Percentiles rank a stretch among this genome's conserved stretches.
These are phyloP conservation scores for Platanthera zijinensis DNA, from an alignment of 106 monocot genomes.

Conservation along the genomic window DNA sequence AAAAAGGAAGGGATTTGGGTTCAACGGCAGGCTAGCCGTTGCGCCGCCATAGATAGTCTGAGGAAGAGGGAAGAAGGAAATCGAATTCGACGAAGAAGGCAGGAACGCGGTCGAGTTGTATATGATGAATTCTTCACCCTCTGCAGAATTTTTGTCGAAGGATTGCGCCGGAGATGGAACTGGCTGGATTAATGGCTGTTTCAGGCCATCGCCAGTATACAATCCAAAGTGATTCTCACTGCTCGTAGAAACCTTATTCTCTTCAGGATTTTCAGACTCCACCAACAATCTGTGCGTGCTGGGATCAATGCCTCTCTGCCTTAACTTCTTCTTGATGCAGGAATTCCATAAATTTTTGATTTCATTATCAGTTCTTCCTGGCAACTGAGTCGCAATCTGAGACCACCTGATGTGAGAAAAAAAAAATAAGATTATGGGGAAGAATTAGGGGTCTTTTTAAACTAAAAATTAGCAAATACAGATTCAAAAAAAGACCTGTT, in stretches of 20 bases:
- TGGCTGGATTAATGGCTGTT: neutral
- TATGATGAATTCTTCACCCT: neutral
- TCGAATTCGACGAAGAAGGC: neutral
- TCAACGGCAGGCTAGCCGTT: neutral
- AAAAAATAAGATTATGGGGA: neutral
- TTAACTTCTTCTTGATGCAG: conserved; percentile 46
- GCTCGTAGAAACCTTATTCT: neutral
- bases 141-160: neutral
- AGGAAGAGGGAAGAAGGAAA: conserved; percentile 12
- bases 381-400: conserved; percentile 38
- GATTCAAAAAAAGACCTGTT: conserved; percentile 42
- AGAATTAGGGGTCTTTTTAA: neutral
- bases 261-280: conserved; percentile 9
- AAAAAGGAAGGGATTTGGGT: conserved; percentile 31
- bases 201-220: neutral
- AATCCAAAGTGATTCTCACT: conserved; percentile 3
- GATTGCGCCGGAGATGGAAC: neutral
- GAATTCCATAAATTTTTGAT: conserved; percentile 50
- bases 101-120: neutral
- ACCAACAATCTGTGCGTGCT: conserved; percentile 34
- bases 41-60: conserved; percentile 16
- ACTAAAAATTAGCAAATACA: neutral
- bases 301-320: conserved; percentile 44
- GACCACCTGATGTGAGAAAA: conserved; percentile 23
- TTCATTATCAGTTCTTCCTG: conserved; percentile 47